Conservation (phyloP, 495 filamentous ascomycete species). For the Neurospora cerealis region DNA sequence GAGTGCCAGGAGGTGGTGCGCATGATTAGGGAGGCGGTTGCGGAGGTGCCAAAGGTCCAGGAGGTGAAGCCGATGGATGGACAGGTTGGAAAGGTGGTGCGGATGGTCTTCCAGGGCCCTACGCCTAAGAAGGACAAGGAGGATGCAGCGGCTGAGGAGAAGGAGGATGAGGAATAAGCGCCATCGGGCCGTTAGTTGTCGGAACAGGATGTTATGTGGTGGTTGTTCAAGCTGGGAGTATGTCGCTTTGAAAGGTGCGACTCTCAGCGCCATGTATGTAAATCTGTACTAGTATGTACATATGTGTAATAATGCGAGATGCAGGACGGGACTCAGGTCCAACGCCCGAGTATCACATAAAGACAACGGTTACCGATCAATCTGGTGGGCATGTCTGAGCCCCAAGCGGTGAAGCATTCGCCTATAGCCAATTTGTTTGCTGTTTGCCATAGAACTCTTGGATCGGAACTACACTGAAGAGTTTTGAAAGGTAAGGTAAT, state of each 20-base stretch:
- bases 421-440: background rate
- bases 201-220: background rate
- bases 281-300: background rate
- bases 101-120: conserved; percentile 28
- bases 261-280: background rate
- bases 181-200: background rate
- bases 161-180: background rate
- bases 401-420: background rate
- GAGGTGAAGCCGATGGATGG: conserved; percentile 34
- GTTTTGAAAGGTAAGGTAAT: background rate
- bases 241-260: background rate
- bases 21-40: conserved; percentile 19
- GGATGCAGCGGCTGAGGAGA: conserved; percentile 1
- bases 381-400: background rate
- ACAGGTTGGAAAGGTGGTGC: conserved; percentile 15
- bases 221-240: background rate
- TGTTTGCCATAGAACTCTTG: background rate
- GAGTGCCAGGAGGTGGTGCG: conserved; percentile 25
- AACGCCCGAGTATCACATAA: background rate
- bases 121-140: conserved; percentile 7
- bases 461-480: background rate
- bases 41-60: conserved; percentile 21
- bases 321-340: background rate
- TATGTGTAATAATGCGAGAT: background rate
- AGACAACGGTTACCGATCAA: background rate